Percentiles rank a stretch among this genome's conserved stretches.
These are phyloP conservation scores for Rugonectria rugulosa DNA, from an alignment of 2,329 filamentous ascomycete genomes.

Conservation along the genomic window DNA sequence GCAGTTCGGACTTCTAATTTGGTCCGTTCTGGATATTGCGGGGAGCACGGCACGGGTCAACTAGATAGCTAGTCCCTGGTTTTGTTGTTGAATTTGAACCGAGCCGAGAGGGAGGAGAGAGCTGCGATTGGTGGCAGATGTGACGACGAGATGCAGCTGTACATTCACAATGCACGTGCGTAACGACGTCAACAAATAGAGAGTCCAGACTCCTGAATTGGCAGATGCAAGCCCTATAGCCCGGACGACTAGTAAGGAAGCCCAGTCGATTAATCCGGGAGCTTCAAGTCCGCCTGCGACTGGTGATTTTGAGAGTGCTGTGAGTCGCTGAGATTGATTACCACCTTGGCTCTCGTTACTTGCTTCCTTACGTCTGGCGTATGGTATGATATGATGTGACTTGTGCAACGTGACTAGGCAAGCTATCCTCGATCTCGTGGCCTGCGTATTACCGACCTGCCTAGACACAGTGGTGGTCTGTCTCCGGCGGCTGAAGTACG, in stretches of 20 bases:
- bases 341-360: background rate
- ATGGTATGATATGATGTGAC: background rate
- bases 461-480: no score
- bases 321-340: no score
- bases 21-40: constrained; percentile 1
- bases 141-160: constrained; percentile 36
- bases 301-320: no score
- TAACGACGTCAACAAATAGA: constrained; percentile 25
- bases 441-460: no score
- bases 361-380: background rate
- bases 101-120: constrained; percentile 35
- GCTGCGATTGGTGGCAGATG: constrained; percentile 36
- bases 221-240: constrained; percentile 20
- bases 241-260: constrained; percentile 7
- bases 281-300: background rate
- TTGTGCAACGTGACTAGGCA: no score
- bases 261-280: constrained; percentile 5
- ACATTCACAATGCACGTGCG: constrained; percentile 36
- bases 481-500: background rate
- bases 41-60: background rate
- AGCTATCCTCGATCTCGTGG: no score
- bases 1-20: constrained; percentile 7
- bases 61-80: background rate
- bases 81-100: constrained; percentile 21
- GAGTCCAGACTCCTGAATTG: constrained; percentile 2